Evolutionary conservation across 75 land plant species (phyloP), one percentile per base, ranked within the genome.

Genomic region (Pinus albicaulis): DNA sequence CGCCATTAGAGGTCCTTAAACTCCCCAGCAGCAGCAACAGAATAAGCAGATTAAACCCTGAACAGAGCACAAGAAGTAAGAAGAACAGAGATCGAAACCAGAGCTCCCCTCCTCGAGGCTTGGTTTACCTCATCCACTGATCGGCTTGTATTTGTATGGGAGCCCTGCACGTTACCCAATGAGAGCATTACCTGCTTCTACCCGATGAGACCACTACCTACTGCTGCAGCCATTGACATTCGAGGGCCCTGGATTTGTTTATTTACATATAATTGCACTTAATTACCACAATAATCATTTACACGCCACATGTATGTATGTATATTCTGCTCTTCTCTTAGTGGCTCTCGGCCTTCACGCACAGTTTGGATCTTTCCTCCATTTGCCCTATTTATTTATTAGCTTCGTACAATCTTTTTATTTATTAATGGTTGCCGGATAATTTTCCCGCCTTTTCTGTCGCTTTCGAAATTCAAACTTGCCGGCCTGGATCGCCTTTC

Each of bases 1-100:
- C 74, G 84, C 75, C 86, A 84, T 84, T 6, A 17, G 4, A 16
- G 22, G 20, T 57, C 59, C n/a, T 57, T 4, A 20, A 19, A 19
- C 59, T 7, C 59, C 59, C 59, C 22, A 19, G n/a, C 59, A 17
- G 7, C n/a, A 57, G 22, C 59, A 6, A 5, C 5, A 57, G 5
- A 7, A 57, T 7, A 19, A 5, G 7, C 3, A 17, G 7, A n/a
- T 19, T 4, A 57, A 57, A 19, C 59, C 59, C 19, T n/a, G 22
- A 57, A 5, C 19, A 57, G 22, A 57, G n/a, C 59, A 3, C 19
- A 17, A 57, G 6, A 17, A 5, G 1, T 20, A 17, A 19, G 20
- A 57, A 57, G n/a, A 17, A 20, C 59, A 20, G 1, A 57, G n/a
- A 19, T 20, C n/a, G 59, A 57, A 57, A 57, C n/a, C 59, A 57